Percentiles rank a stretch among this genome's conserved stretches.
Evolutionary conservation across 257 asterid species (phyloP).

Genomic region (Anisodus acutangulus): DNA sequence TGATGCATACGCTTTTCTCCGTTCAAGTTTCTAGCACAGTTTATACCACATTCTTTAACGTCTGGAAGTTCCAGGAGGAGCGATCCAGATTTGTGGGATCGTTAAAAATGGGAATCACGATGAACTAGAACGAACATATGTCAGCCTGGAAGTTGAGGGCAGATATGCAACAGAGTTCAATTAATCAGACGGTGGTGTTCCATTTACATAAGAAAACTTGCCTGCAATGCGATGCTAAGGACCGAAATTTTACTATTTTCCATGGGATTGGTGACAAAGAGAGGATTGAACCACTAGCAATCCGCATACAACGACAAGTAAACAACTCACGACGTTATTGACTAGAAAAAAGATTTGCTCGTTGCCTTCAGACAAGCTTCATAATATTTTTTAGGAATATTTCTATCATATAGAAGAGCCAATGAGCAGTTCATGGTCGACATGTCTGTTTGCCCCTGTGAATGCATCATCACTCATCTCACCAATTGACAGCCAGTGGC

Average conservation of each 20-base stretch:
- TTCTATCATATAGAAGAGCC: not conserved
- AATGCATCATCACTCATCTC: not conserved
- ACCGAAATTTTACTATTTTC: not conserved
- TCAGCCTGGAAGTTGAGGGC: not conserved
- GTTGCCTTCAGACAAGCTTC: not conserved
- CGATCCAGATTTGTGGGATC: not conserved
- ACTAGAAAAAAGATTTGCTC: not conserved
- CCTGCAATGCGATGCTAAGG: not conserved
- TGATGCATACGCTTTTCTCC: not conserved
- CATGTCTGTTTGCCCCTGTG: not conserved
- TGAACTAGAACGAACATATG: not conserved
- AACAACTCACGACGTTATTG: not conserved
- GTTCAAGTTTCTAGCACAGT: not conserved
- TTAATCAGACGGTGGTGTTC: not conserved
- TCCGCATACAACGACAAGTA: not conserved
- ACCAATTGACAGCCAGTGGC: not conserved
- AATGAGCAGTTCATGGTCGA: not conserved
- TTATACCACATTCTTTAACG: not conserved
- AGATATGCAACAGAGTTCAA: not conserved
- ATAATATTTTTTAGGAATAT: too few species aligned
- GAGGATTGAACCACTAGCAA: conserved; percentile 9
- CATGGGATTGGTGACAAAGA: not conserved
- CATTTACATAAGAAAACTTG: not conserved
- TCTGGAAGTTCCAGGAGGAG: conserved; percentile 1
- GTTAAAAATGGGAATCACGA: not conserved